phyloP scores from a whole-genome alignment of 2,329 filamentous ascomycete species.

The Venturia nashicola region DNA sequence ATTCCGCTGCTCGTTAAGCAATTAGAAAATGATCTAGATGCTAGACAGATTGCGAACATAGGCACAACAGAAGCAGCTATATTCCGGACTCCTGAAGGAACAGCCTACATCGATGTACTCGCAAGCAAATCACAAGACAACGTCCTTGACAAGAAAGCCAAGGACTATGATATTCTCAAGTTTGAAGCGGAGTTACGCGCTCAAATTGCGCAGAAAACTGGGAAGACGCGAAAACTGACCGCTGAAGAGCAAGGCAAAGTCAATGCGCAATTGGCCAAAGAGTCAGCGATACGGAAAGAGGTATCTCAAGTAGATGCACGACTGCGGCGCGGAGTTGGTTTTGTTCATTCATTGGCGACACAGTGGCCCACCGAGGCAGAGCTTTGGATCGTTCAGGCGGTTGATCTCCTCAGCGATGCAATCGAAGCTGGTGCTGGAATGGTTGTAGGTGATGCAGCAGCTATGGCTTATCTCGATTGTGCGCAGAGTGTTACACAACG shows the following conservation, averaged over 20 bases:
- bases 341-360: slow-evolving; percentile 68
- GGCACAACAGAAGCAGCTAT: slow-evolving; percentile 87
- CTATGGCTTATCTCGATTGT: slow-evolving; percentile 67
- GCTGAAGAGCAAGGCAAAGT: slow-evolving; percentile 83
- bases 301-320: slow-evolving; percentile 57
- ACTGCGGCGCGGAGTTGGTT: slow-evolving; percentile 71
- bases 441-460: slow-evolving; percentile 68
- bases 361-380: slow-evolving; percentile 83
- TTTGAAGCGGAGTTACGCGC: slow-evolving; percentile 90
- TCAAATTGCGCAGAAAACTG: slow-evolving; percentile 83
- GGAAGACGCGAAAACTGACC: slow-evolving; percentile 75
- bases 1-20: slow-evolving; percentile 64
- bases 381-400: slow-evolving; percentile 75
- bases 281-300: slow-evolving; percentile 63
- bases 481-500: slow-evolving; percentile 62
- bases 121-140: slow-evolving; percentile 63
- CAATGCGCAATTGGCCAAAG: slow-evolving; percentile 80
- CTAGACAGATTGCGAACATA: slow-evolving; percentile 55
- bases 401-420: slow-evolving; percentile 58
- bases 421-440: slow-evolving; percentile 72
- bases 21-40: slow-evolving; percentile 61
- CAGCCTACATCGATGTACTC: slow-evolving; percentile 79
- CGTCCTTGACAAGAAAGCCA: slow-evolving; percentile 74
- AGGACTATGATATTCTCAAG: slow-evolving; percentile 90
- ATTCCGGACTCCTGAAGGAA: slow-evolving; percentile 80